Evolutionary conservation across 441 rosid genomes (phyloP).

Genomic region (Brassica hybrid): DNA sequence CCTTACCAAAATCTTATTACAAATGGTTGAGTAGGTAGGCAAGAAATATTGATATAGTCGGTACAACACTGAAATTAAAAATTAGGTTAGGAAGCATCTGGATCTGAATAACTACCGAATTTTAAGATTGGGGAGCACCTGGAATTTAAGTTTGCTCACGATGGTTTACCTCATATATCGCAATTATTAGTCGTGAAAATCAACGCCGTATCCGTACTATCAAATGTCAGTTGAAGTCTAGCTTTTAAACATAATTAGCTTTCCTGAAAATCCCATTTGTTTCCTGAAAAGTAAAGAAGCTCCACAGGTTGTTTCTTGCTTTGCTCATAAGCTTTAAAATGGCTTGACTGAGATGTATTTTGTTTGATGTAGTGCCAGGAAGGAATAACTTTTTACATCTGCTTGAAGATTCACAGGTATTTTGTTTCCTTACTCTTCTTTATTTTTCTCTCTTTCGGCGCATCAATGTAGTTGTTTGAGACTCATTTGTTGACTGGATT

Average conservation of each 20-base stretch:
- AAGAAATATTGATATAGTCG: slow-evolving; percentile 3
- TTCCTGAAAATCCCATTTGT: slow-evolving; percentile 13
- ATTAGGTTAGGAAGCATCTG: slow-evolving; percentile 16
- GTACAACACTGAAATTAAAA: slow-evolving; percentile 6
- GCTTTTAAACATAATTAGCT: neutral
- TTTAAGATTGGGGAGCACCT: slow-evolving; percentile 9
- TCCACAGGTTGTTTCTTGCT: slow-evolving; percentile 13
- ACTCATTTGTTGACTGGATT: slow-evolving; percentile 18
- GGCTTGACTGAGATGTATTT: slow-evolving; percentile 26
- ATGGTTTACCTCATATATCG: neutral
- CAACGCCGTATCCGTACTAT: neutral
- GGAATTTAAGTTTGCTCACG: slow-evolving; percentile 10
- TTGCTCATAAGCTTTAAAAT: slow-evolving; percentile 16
- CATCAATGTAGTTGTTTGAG: slow-evolving; percentile 24
- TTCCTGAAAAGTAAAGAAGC: slow-evolving; percentile 15
- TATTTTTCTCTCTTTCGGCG: slow-evolving; percentile 10
- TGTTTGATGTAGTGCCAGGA: slow-evolving; percentile 57
- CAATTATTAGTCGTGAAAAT: slow-evolving; percentile 6
- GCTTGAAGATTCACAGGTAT: slow-evolving; percentile 91
- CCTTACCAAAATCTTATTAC: slow-evolving; percentile 1
- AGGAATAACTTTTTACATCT: slow-evolving; percentile 66
- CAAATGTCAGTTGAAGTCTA: slow-evolving; percentile 6
- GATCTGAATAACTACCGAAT: slow-evolving; percentile 4
- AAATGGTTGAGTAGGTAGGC: slow-evolving; percentile 9
- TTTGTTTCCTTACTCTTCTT: slow-evolving; percentile 19